Percentiles rank a stretch among this genome's conserved stretches.
Conservation (phyloP, 306 rosid species). For the Prunus armeniaca region DNA sequence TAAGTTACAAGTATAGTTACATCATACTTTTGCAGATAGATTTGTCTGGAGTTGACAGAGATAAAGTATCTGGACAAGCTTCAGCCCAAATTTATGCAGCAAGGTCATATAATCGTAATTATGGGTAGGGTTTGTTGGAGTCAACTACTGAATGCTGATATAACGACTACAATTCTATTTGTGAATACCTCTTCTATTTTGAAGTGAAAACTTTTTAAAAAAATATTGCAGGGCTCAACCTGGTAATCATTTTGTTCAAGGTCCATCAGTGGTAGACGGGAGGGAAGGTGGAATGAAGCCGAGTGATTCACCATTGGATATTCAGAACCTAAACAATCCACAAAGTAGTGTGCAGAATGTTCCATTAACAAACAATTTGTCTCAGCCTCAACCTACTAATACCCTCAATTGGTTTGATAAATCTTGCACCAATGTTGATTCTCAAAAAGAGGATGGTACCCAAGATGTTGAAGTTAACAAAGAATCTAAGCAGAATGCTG, state of each 20-base stretch:
- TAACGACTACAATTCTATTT: constrained; percentile 16
- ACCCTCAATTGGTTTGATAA: constrained; percentile 23
- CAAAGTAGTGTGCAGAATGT: constrained; percentile 26
- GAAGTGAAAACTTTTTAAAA: constrained; percentile 24
- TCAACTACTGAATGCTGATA: constrained; percentile 12
- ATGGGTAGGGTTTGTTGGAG: constrained; percentile 43
- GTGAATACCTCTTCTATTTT: not conserved
- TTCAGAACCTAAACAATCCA: constrained; percentile 28
- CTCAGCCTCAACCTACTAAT: constrained; percentile 12
- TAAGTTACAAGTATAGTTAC: constrained; percentile 19
- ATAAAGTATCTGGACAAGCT: constrained; percentile 85
- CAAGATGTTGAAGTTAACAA: constrained; percentile 24
- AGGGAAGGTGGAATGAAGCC: constrained; percentile 41
- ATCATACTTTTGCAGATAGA: constrained; percentile 61
- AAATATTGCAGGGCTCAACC: constrained; percentile 46
- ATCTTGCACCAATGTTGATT: constrained; percentile 27
- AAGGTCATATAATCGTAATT: constrained; percentile 30
- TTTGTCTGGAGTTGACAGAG: constrained; percentile 67
- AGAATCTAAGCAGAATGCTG: constrained; percentile 38
- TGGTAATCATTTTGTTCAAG: constrained; percentile 34
- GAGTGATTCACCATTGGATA: constrained; percentile 29
- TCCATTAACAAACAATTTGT: constrained; percentile 8
- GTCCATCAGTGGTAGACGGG: constrained; percentile 25
- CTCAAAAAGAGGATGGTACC: constrained; percentile 31
- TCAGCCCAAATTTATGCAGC: constrained; percentile 47